Evolutionary conservation across 164 flowering plant species (phyloP), one percentile per base, ranked within the genome.

Genomic region (Buxus sempervirens): DNA sequence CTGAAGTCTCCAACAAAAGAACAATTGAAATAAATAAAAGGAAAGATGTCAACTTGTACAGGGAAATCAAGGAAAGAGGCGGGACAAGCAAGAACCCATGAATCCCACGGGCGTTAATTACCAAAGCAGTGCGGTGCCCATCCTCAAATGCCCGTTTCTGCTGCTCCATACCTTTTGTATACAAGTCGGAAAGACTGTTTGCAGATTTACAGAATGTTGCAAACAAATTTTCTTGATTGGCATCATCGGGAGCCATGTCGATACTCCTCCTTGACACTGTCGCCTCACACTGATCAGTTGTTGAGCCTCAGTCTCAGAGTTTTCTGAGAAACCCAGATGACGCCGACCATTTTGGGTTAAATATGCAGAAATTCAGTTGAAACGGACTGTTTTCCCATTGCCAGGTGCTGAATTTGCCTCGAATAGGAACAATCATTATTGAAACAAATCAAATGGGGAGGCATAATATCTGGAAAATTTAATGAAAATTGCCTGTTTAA

Each of bases 81-180:
- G n/a, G n/a, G n/a, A n/a, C n/a, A n/a, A n/a, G n/a, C n/a, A n/a
- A n/a, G n/a, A n/a, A n/a, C n/a, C n/a, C n/a, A n/a, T n/a, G n/a
- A 15, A 16, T 48, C 27, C 18, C 14, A 45, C 51, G 1, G 5
- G 51, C 18, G 14, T 16, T 51, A 32, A 7, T 66, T 55, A 72
- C 75, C 21, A 72, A 54, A 15, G 71, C 75, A 56, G 62, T 71
- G 20, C 63, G 63, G 32, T 72, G 38, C 53, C 75, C 75, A 21
- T 71, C 71, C 12, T 72, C 60, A 67, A 72, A 72, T 0, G 45
- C 59, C 48, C 32, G 62, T 54, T 63, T 67, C 24, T 72, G 71
- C 25, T 61, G 63, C 62, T 28, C 55, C 25, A 65, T 36, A 2
- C 71, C 45, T 26, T 59, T 58, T 14, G 70, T n/a, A 19, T 72